Conservation (phyloP, 2,329 filamentous ascomycete species). For the Sporothrix inflata region DNA sequence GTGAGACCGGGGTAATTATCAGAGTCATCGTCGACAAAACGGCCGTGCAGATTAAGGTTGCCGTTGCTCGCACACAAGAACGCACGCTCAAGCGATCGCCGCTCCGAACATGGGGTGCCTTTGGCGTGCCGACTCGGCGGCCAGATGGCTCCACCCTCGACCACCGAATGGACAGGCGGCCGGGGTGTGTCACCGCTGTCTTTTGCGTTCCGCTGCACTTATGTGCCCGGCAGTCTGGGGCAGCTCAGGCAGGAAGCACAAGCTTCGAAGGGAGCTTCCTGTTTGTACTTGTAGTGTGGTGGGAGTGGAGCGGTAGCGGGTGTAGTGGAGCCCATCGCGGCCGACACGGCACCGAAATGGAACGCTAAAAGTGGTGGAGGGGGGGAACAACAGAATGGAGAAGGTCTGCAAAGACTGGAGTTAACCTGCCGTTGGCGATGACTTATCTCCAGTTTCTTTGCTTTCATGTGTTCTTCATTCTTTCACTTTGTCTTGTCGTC, state of each 20-base stretch:
- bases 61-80: not conserved
- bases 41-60: not conserved
- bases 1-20: no score
- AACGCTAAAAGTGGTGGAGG: not conserved
- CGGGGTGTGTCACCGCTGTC: no score
- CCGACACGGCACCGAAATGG: constrained; percentile 7
- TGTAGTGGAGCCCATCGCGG: not conserved
- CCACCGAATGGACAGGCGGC: not conserved
- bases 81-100: not conserved
- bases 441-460: not conserved
- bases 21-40: no score
- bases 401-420: not conserved
- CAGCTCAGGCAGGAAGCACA: no score
- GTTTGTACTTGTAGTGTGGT: not conserved
- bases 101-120: not conserved
- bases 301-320: not conserved
- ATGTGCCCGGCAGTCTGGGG: no score
- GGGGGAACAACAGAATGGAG: not conserved
- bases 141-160: not conserved
- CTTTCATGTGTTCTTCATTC: not conserved
- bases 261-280: not conserved
- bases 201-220: no score
- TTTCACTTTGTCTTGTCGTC: no score
- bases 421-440: not conserved
- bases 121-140: not conserved